Percentiles rank a stretch among this genome's conserved stretches.
phyloP scores from a whole-genome alignment of 768 basidiomycete species.

The Lactarius tabidus region DNA sequence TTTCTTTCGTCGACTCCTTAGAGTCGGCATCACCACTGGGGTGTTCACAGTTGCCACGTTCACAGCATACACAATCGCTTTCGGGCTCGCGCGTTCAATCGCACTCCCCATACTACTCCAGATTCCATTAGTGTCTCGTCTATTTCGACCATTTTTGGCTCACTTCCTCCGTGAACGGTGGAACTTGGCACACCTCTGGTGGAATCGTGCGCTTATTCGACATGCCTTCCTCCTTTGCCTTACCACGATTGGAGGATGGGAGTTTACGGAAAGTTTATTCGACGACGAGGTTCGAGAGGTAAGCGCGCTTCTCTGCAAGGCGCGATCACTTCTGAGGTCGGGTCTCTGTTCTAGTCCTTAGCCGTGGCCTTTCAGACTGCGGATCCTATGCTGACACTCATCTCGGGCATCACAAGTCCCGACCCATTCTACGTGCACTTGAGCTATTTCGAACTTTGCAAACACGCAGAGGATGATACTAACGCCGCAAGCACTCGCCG shows the following conservation, averaged over 20 bases:
- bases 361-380: conserved; percentile 42
- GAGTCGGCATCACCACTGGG: neutral
- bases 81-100: conserved; percentile 44
- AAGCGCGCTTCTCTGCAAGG: conserved; percentile 14
- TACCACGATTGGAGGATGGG: conserved; percentile 57
- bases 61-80: conserved; percentile 39
- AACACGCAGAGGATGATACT: conserved; percentile 45
- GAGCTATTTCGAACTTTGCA: conserved; percentile 60
- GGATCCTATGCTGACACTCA: conserved; percentile 52
- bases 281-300: conserved; percentile 58
- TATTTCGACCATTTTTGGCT: conserved; percentile 57
- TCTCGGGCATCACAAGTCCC: conserved; percentile 59
- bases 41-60: conserved; percentile 25
- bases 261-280: conserved; percentile 57
- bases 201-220: conserved; percentile 42
- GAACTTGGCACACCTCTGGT: conserved; percentile 48
- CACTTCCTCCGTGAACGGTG: conserved; percentile 60
- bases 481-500: conserved; percentile 43
- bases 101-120: conserved; percentile 51
- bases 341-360: conserved; percentile 39
- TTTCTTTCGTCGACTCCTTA: conserved; percentile 14
- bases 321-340: neutral
- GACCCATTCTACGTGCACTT: conserved; percentile 54
- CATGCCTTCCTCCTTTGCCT: conserved; percentile 50
- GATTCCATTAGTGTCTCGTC: conserved; percentile 47